Base-by-base conservation (phyloP, 768 basidiomycete species). In the Termitomyces sp. region DNA sequence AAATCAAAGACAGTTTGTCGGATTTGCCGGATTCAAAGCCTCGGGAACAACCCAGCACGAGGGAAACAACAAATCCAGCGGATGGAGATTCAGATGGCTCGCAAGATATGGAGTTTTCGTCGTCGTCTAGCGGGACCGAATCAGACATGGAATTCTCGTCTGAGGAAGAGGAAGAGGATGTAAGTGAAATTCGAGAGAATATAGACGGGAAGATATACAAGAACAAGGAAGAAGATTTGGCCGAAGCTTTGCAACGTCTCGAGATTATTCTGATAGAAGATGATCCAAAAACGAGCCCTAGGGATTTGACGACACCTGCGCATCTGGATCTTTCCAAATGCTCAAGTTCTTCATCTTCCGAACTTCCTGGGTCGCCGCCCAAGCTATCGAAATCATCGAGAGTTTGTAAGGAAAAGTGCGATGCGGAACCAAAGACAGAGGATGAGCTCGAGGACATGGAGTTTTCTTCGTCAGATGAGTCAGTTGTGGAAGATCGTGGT, bases 31-130 rank as follows among this genome's bases (percentile, higher is more conserved):
- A 26, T 24, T 26, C 2, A 13, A 38, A 12, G 50, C 30, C 24
- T 18, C 22, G 16, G 6, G 35, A 38, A 38, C 16, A 24, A 5
- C 1, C 24, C 24, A 18, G 50, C 4, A 16, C 50, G 35, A 51
- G 30, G 20, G 46, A 6, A 42, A n/a, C 46, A 5, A 33, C 45
- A 12, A 18, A 28, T 20, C n/a, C 18, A 6, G 7, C 30, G 32
- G 14, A 20, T 24, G 38, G 24, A 55, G 53, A 59, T 32, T 59
- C 58, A 12, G 58, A 55, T 22, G 48, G 53, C 14, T 52, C 50
- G 7, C 43, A 58, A 38, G 58, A 57, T 51, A 57, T 57, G 56
- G 48, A 50, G 26, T 57, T 57, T 44, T 57, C 56, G 10, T 57
- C 48, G n/a, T 57, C 56, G 4, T 57, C 56, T 3, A 43, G 47